These are phyloP conservation scores for Thelonectria rubi DNA, from an alignment of 2,329 filamentous ascomycete genomes.

Conservation along the genomic window DNA sequence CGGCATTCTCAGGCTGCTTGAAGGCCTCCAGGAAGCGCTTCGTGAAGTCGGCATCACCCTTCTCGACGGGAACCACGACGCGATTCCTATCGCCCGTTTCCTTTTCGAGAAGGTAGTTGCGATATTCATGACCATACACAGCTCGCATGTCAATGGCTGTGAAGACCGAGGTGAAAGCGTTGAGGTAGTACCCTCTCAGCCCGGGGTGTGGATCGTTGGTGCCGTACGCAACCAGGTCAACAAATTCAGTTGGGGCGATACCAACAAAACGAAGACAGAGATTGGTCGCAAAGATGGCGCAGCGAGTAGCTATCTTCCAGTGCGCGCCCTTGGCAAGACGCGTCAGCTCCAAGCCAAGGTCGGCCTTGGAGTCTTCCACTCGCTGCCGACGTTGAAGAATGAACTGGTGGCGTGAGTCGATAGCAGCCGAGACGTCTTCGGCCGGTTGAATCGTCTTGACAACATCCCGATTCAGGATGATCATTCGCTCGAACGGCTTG, in stretches of 20 bases:
- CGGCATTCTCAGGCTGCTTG: conserved; percentile 69
- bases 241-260: conserved; percentile 81
- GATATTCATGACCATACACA: conserved; percentile 85
- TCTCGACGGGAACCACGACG: conserved; percentile 75
- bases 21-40: conserved; percentile 81
- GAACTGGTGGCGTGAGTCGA: conserved; percentile 70
- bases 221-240: conserved; percentile 83
- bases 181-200: conserved; percentile 81
- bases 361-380: conserved; percentile 85
- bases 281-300: conserved; percentile 89
- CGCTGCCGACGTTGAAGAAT: conserved; percentile 78
- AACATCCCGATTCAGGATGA: conserved; percentile 77
- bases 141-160: conserved; percentile 88
- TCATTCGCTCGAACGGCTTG: conserved; percentile 85
- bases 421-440: conserved; percentile 68
- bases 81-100: conserved; percentile 78
- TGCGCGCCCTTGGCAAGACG: conserved; percentile 81
- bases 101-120: conserved; percentile 84
- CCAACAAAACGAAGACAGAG: conserved; percentile 91
- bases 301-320: conserved; percentile 95
- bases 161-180: conserved; percentile 79
- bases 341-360: conserved; percentile 82
- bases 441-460: conserved; percentile 76
- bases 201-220: conserved; percentile 92
- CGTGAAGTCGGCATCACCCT: conserved; percentile 83